A percentile compares a stretch with the other conserved stretches of the same genome.
Conservation (phyloP, 257 asterid genomes). For the Ilex aquifolium region DNA sequence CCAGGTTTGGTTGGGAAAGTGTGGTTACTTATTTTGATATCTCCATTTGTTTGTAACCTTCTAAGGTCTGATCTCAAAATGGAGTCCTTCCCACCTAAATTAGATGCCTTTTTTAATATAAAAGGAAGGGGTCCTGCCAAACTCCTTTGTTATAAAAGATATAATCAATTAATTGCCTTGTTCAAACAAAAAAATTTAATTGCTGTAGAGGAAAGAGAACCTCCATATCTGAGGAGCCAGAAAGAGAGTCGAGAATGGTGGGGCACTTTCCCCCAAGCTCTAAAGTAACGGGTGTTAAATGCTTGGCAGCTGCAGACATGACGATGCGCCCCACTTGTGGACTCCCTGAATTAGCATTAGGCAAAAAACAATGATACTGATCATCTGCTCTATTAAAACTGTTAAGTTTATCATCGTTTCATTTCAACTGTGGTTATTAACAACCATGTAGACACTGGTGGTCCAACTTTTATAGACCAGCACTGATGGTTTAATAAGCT, state of each 20-base stretch:
- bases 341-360: slow-evolving; percentile 49
- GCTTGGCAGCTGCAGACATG: slow-evolving; percentile 92
- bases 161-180: too few relatives aligned
- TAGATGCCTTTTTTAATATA: too few relatives aligned
- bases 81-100: too few relatives aligned
- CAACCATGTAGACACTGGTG: neutral
- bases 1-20: too few relatives aligned
- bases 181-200: too few relatives aligned
- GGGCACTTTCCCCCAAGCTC: slow-evolving; percentile 98
- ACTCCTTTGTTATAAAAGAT: too few relatives aligned
- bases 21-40: too few relatives aligned
- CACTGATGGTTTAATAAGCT: neutral
- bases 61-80: too few relatives aligned
- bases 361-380: neutral
- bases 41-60: too few relatives aligned
- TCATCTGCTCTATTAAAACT: neutral
- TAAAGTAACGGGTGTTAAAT: slow-evolving; percentile 88
- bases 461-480: slow-evolving; percentile 3
- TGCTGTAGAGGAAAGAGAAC: slow-evolving; percentile 19
- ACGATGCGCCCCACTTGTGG: slow-evolving; percentile 62
- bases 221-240: slow-evolving; percentile 50
- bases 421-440: too few relatives aligned
- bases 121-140: too few relatives aligned
- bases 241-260: slow-evolving; percentile 60
- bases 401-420: too few relatives aligned